Base-by-base conservation (phyloP, 2,329 filamentous ascomycete genomes). In the Botrytis cinerea region DNA sequence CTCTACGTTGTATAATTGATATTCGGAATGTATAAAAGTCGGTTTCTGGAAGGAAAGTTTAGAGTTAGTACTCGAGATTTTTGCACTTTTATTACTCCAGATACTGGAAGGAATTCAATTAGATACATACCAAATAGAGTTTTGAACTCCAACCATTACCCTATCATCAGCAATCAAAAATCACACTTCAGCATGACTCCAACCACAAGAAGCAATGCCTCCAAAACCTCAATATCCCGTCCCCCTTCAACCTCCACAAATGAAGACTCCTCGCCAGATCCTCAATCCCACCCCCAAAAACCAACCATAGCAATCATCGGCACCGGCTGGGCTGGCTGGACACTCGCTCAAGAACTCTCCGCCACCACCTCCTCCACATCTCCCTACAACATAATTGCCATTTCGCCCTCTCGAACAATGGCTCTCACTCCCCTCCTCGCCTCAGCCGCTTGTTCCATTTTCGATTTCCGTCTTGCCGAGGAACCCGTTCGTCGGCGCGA, bases 381-480 rank as follows among this genome's bases (percentile, higher is more conserved):
- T 38, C 68, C 68, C 7, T 85, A 83, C 75, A 78, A 81, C 59
- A 78, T 85, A 48, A 82, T 80, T 2, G 78, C 85, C 54, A 82
- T 85, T 25, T 84, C 84, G 0, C 84, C 84, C 1, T 74, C 81
- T 10, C 78, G 81, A 25, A 85, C 83, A 4, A 81, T 82, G 28
- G 82, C 83, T 67, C 84, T 85, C 73, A 85, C 84, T 0, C 84
- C 84, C 8, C 79, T 85, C 1, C 81, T 85, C 3, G 83, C 84
- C 18, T 83, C 82, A 38, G 84, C 83, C 43, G 84, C 84, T 28
- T 83, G 82, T 62, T 84, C 83, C 0, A 79, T 84, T 20, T 85
- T 84, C 79, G 81, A 84, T 73, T 84, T 84, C 72, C 80, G 81
- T 32, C 79, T 85, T 1, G 84, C 83, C 43, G 83, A 85, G 75